phyloP scores from a whole-genome alignment of 768 basidiomycete species.

The Crassisporium funariophilum region DNA sequence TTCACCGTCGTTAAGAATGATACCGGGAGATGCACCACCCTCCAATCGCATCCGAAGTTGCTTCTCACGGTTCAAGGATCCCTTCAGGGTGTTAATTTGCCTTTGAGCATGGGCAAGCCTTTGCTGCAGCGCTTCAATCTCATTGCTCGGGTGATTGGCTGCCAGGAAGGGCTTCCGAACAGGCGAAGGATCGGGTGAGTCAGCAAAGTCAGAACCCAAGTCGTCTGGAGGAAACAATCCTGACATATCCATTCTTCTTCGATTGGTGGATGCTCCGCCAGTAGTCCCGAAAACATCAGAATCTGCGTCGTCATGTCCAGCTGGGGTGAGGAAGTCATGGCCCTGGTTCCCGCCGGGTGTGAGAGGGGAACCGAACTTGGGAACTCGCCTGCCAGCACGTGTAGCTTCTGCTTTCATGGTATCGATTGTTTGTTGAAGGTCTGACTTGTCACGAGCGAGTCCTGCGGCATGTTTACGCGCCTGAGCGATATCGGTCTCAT shows the following conservation, averaged over 20 bases:
- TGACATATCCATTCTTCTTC: conserved; percentile 51
- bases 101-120: conserved; percentile 84
- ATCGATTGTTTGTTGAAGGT: conserved; percentile 83
- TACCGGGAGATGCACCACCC: conserved; percentile 34
- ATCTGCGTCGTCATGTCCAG: conserved; percentile 51
- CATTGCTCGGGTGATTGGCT: conserved; percentile 74
- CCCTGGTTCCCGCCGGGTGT: conserved; percentile 59
- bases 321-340: conserved; percentile 60
- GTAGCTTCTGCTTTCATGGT: conserved; percentile 70
- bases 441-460: conserved; percentile 89
- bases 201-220: conserved; percentile 45
- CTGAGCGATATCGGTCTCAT: conserved; percentile 93
- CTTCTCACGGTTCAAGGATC: conserved; percentile 81
- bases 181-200: conserved; percentile 66
- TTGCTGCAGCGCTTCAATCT: conserved; percentile 81
- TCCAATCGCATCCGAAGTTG: conserved; percentile 60
- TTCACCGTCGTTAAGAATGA: conserved; percentile 46
- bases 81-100: conserved; percentile 81
- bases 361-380: conserved; percentile 70
- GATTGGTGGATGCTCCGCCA: conserved; percentile 64
- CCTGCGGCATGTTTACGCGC: conserved; percentile 87
- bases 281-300: conserved; percentile 69
- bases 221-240: conserved; percentile 44
- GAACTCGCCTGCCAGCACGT: conserved; percentile 61
- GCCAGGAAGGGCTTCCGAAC: conserved; percentile 59